Conservation (phyloP, 176 grass and related monocot species). For the Luzula sylvatica region DNA sequence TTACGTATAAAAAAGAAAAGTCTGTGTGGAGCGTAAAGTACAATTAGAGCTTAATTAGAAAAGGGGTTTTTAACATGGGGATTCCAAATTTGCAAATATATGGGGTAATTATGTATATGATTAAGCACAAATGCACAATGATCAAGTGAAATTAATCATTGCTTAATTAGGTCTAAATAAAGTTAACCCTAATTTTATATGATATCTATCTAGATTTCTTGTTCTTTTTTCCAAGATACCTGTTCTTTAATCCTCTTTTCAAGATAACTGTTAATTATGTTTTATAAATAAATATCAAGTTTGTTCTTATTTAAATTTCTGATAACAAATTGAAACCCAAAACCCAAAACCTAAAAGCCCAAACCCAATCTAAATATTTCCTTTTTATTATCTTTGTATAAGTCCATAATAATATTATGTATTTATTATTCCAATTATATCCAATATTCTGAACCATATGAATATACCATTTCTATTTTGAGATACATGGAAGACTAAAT, state of each 20-base stretch:
- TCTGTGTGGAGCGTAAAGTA: too few species aligned
- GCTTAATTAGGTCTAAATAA: slow-evolving; percentile 16
- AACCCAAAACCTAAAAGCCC: too few species aligned
- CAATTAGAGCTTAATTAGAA: too few species aligned
- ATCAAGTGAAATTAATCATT: slow-evolving; percentile 8
- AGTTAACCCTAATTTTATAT: slow-evolving; percentile 10
- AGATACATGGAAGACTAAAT: too few species aligned
- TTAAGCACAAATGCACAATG: not conserved
- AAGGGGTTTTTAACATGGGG: not conserved
- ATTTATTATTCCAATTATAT: too few species aligned
- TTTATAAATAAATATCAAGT: not conserved
- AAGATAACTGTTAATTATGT: not conserved
- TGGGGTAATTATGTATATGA: too few species aligned
- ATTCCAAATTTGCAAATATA: slow-evolving; percentile 2
- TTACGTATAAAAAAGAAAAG: too few species aligned
- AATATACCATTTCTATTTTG: too few species aligned
- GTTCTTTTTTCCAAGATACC: slow-evolving; percentile 6
- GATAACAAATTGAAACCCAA: not conserved
- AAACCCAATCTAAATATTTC: too few species aligned
- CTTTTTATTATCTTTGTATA: too few species aligned
- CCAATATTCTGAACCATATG: too few species aligned
- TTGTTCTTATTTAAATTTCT: not conserved
- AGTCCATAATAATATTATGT: too few species aligned
- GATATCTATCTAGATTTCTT: slow-evolving; percentile 12
- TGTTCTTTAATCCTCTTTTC: not conserved